These are phyloP conservation scores for Cladobotryum mycophilum DNA, from an alignment of 2,329 filamentous ascomycete genomes.

Conservation along the genomic window DNA sequence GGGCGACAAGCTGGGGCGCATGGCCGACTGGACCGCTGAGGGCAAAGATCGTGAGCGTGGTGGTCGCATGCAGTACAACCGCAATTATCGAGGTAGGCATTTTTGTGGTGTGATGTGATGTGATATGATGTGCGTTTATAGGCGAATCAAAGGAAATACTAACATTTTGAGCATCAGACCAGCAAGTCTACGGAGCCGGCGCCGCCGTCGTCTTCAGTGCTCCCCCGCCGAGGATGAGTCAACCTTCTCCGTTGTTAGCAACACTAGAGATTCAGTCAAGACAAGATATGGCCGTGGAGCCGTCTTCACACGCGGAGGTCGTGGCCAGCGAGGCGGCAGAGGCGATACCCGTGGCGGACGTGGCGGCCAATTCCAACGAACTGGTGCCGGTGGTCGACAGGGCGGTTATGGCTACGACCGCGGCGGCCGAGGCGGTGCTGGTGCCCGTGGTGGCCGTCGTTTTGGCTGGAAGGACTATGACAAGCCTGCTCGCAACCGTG, in stretches of 20 bases:
- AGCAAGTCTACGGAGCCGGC: slow-evolving; percentile 93
- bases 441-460: slow-evolving; percentile 70
- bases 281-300: slow-evolving; percentile 83
- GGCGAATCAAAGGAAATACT: background rate
- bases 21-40: slow-evolving; percentile 96
- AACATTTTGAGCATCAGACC: slow-evolving; percentile 50
- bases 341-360: slow-evolving; percentile 55
- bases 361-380: slow-evolving; percentile 60
- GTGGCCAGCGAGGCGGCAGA: slow-evolving; percentile 69
- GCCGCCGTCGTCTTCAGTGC: slow-evolving; percentile 83
- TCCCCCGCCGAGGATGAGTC: slow-evolving; percentile 93
- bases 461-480: slow-evolving; percentile 99
- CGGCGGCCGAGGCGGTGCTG: slow-evolving; percentile 60
- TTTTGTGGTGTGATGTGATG: background rate
- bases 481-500: slow-evolving; percentile 93
- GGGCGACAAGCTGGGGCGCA: slow-evolving; percentile 95
- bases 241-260: slow-evolving; percentile 96
- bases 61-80: slow-evolving; percentile 81
- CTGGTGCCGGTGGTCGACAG: slow-evolving; percentile 61
- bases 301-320: slow-evolving; percentile 73
- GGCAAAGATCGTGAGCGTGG: slow-evolving; percentile 77
- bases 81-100: slow-evolving; percentile 78
- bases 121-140: background rate
- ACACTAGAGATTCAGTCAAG: slow-evolving; percentile 80
- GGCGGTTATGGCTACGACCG: slow-evolving; percentile 60